Conservation (phyloP, 2,329 filamentous ascomycete species). For the Aureobasidium sp. region DNA sequence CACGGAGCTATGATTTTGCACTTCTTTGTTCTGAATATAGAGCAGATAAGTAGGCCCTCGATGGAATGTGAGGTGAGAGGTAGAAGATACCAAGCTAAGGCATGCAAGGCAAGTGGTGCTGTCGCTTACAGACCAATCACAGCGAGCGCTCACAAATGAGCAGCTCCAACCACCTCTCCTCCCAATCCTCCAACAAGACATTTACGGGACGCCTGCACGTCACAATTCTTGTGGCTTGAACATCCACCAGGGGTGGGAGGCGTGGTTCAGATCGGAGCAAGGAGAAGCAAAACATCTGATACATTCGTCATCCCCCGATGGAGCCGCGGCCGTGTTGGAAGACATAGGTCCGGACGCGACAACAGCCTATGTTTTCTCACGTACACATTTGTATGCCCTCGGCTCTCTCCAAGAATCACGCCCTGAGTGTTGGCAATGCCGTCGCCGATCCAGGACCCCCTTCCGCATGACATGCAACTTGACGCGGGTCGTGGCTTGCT, state of each 20-base stretch:
- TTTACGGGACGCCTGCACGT: conserved; percentile 7
- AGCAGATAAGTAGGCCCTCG: neutral
- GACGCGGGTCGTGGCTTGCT: conserved; percentile 6
- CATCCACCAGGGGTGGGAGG: conserved; percentile 1
- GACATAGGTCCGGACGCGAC: neutral
- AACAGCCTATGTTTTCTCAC: neutral
- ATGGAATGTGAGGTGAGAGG: conserved; percentile 10
- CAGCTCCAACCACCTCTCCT: conserved; percentile 8
- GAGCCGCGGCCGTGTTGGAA: neutral
- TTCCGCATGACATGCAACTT: conserved; percentile 1
- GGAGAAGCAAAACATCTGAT: conserved; percentile 9
- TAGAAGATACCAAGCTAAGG: neutral
- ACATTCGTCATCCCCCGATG: neutral
- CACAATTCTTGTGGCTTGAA: conserved; percentile 9
- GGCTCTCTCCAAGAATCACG: neutral
- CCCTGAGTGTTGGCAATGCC: neutral
- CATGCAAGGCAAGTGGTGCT: conserved; percentile 5
- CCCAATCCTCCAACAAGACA: neutral
- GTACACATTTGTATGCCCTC: neutral
- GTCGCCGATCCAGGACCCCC: neutral
- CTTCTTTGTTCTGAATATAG: conserved; percentile 11
- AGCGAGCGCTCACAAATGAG: conserved; percentile 1
- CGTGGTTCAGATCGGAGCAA: conserved; percentile 8
- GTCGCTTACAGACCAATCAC: conserved; percentile 7
- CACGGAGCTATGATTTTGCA: neutral